A percentile compares a stretch with the other conserved stretches of the same genome.
Evolutionary conservation across 2,329 filamentous ascomycete genomes (phyloP).

Genomic region (Xylaria sp.): DNA sequence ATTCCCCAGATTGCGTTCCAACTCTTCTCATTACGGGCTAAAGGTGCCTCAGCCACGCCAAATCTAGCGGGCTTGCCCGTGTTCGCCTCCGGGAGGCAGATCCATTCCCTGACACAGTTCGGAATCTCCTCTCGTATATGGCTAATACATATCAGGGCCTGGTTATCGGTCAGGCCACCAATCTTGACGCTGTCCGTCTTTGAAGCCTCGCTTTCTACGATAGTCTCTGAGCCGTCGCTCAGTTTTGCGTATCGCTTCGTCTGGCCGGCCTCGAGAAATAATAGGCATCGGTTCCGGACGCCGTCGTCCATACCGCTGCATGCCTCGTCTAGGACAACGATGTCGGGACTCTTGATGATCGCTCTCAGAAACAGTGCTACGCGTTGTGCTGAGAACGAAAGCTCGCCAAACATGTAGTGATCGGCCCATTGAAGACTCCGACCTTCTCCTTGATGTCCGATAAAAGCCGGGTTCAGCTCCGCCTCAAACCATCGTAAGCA

Average conservation of each 20-base stretch:
- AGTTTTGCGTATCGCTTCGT: conserved; percentile 54
- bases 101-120: conserved; percentile 81
- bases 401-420: conserved; percentile 73
- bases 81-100: conserved; percentile 83
- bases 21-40: conserved; percentile 64
- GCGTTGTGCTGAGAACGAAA: conserved; percentile 84
- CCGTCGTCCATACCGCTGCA: conserved; percentile 86
- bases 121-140: conserved; percentile 93
- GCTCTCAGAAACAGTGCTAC: conserved; percentile 86
- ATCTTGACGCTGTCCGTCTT: conserved; percentile 61
- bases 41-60: conserved; percentile 69
- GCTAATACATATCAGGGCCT: conserved; percentile 91
- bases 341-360: conserved; percentile 80
- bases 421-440: conserved; percentile 70
- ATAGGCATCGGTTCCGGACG: conserved; percentile 85
- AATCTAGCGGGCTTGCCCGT: conserved; percentile 69
- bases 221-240: conserved; percentile 46
- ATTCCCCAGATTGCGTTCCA: conserved; percentile 75
- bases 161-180: conserved; percentile 71
- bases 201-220: conserved; percentile 59
- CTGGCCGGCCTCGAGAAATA: conserved; percentile 78
- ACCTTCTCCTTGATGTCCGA: conserved; percentile 25
- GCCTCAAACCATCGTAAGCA: conserved; percentile 79
- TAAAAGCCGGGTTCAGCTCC: conserved; percentile 72
- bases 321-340: conserved; percentile 87